These are phyloP conservation scores for Closterium sp. DNA, from an alignment of 139 green algal species.

Conservation along the genomic window DNA sequence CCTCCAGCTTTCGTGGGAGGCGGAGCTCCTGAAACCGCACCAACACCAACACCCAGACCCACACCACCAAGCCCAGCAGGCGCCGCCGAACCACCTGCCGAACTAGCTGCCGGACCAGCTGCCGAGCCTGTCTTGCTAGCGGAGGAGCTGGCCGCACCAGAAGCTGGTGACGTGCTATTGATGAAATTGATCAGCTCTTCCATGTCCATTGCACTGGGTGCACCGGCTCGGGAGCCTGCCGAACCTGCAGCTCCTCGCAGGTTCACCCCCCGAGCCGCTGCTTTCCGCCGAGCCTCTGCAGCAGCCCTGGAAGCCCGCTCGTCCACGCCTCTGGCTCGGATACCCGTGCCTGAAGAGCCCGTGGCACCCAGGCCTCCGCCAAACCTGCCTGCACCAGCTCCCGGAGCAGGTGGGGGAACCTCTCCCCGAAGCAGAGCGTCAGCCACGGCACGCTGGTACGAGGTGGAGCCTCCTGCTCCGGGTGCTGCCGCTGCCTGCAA, in stretches of 20 bases:
- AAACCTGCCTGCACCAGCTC: not conserved
- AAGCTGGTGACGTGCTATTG: slow-evolving; percentile 1
- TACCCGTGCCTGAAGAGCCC: not conserved
- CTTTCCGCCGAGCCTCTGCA: slow-evolving; percentile 32
- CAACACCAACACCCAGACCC: slow-evolving; percentile 14
- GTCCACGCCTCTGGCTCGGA: slow-evolving; percentile 25
- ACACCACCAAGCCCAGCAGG: slow-evolving; percentile 7
- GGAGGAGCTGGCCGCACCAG: not conserved
- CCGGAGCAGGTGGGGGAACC: not conserved
- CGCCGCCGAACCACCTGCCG: not conserved
- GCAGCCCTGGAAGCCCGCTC: slow-evolving; percentile 25
- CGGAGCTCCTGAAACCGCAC: slow-evolving; percentile 9
- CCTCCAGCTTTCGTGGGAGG: slow-evolving; percentile 2
- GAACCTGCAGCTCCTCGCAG: slow-evolving; percentile 1
- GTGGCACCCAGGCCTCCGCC: not conserved
- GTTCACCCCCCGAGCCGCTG: slow-evolving; percentile 42
- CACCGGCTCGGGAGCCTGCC: not conserved
- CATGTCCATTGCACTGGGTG: slow-evolving; percentile 14
- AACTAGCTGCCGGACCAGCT: not conserved
- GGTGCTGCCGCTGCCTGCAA: slow-evolving; percentile 19
- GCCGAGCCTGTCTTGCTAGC: not conserved
- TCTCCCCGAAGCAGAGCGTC: slow-evolving; percentile 2
- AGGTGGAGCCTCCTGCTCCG: not conserved
- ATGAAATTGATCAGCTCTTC: slow-evolving; percentile 43
- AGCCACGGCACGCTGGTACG: slow-evolving; percentile 11